phyloP scores from a whole-genome alignment of 768 basidiomycete genomes.

The Rhizopogon vinicolor region DNA sequence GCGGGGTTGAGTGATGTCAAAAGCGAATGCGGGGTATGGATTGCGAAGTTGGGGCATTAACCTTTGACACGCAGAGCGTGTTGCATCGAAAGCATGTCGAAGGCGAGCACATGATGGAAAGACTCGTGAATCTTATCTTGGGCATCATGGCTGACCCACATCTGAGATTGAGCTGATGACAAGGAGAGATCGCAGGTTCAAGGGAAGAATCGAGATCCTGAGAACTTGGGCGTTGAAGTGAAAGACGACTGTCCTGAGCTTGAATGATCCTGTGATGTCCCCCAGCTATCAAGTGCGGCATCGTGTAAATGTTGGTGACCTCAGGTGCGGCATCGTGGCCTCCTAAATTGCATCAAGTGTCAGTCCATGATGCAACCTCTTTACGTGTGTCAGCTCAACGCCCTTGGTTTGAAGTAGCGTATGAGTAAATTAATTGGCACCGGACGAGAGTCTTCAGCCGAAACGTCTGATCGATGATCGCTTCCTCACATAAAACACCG shows the following conservation, averaged over 20 bases:
- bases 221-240: neutral
- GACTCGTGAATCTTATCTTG: constrained; percentile 15
- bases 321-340: neutral
- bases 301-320: neutral
- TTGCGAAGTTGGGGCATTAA: constrained; percentile 9
- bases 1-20: constrained; percentile 1
- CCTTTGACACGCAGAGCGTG: constrained; percentile 8
- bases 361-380: neutral
- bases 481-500: neutral
- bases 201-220: neutral
- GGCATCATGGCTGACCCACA: constrained; percentile 16
- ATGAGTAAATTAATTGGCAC: neutral
- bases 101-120: constrained; percentile 20
- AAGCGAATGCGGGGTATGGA: constrained; percentile 1
- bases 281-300: neutral
- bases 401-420: neutral
- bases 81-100: constrained; percentile 6
- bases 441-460: neutral
- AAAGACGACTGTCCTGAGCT: neutral
- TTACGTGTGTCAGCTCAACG: neutral
- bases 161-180: constrained; percentile 9
- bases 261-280: neutral
- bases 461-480: neutral
- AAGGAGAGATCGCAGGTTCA: constrained; percentile 19
- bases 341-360: neutral